These are phyloP conservation scores for Sesbania bispinosa DNA, from an alignment of 306 rosid genomes.

Conservation along the genomic window DNA sequence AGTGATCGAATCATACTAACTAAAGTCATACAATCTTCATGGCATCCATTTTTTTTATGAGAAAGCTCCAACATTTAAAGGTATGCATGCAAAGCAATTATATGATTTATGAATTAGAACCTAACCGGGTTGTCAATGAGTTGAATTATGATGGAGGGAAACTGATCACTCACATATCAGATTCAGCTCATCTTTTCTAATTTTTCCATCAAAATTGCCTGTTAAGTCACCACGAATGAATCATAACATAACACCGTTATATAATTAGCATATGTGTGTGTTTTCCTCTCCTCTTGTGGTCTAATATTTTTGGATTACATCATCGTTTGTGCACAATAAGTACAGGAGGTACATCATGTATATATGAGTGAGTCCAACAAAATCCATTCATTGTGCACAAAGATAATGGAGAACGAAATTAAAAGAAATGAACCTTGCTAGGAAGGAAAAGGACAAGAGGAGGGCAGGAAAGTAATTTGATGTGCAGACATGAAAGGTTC, in stretches of 20 bases:
- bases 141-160: conserved; percentile 2
- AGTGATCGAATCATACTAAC: not conserved
- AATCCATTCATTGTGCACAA: conserved; percentile 21
- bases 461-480: conserved; percentile 17
- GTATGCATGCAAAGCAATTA: conserved; percentile 29
- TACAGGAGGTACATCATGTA: conserved; percentile 36
- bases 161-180: conserved; percentile 8
- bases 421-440: no score
- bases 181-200: conserved; percentile 12
- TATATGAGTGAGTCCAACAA: conserved; percentile 22
- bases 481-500: not conserved
- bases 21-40: conserved; percentile 6
- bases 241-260: no score
- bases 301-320: no score
- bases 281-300: conserved; percentile 21
- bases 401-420: no score
- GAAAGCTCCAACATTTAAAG: conserved; percentile 1
- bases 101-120: conserved; percentile 20
- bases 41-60: not conserved
- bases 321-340: conserved; percentile 24
- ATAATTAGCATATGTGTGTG: conserved; percentile 29
- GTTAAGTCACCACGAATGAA: conserved; percentile 23
- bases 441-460: not conserved
- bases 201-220: conserved; percentile 22
- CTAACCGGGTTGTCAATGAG: conserved; percentile 9